Conservation (phyloP, 2,329 filamentous ascomycete species). For the Diaporthe amygdali region DNA sequence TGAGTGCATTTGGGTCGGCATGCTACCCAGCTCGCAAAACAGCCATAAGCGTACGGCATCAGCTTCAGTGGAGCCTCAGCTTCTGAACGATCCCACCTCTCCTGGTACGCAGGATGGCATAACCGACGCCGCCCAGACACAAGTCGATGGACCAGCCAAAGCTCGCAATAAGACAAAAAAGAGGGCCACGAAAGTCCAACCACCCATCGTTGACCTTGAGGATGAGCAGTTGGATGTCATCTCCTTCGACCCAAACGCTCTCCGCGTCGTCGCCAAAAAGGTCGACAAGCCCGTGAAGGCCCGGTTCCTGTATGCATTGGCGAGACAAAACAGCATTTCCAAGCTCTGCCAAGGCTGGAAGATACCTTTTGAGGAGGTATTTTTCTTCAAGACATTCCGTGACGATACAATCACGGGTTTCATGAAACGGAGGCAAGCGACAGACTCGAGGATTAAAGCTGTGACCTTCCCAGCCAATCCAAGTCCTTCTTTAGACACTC, state of each 20-base stretch:
- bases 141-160: not conserved
- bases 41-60: not conserved
- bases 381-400: conserved; percentile 12
- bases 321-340: not conserved
- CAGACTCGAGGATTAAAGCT: not conserved
- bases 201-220: not conserved
- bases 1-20: conserved; percentile 18
- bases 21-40: not conserved
- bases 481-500: not conserved
- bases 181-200: not conserved
- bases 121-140: not conserved
- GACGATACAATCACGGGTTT: not conserved
- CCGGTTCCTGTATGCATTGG: conserved; percentile 10
- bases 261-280: conserved; percentile 20
- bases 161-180: not conserved
- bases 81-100: not conserved
- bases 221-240: conserved; percentile 24
- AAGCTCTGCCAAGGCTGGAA: conserved; percentile 13
- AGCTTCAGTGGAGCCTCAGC: not conserved
- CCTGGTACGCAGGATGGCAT: not conserved
- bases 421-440: not conserved
- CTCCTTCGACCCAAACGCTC: conserved; percentile 21
- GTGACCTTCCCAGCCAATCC: not conserved
- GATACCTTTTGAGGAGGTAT: conserved; percentile 1
- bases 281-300: not conserved